A percentile compares a stretch with the other conserved stretches of the same genome.
Conservation (phyloP, 1,139 yeast genomes). For the Yamadazyma sp. region DNA sequence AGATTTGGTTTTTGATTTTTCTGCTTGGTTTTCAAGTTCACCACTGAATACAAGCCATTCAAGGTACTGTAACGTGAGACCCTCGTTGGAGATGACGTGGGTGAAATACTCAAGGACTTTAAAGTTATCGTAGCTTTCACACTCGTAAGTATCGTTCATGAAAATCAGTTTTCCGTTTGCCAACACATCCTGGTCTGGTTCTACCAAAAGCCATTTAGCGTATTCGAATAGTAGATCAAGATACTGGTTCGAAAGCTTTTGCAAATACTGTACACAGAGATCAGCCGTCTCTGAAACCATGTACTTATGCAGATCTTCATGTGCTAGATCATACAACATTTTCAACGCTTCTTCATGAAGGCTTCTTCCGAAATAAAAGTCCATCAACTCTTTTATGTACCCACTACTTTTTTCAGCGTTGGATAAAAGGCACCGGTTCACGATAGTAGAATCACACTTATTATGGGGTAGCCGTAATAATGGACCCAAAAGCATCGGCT, state of each 20-base stretch:
- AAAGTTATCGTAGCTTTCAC: slow-evolving; percentile 56
- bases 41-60: slow-evolving; percentile 53
- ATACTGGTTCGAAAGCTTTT: slow-evolving; percentile 52
- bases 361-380: slow-evolving; percentile 67
- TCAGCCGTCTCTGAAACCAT: slow-evolving; percentile 40
- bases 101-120: slow-evolving; percentile 53
- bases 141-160: slow-evolving; percentile 63
- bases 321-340: slow-evolving; percentile 47
- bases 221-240: slow-evolving; percentile 60
- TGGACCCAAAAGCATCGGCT: slow-evolving; percentile 79
- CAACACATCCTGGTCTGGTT: slow-evolving; percentile 24
- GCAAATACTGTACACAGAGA: slow-evolving; percentile 64
- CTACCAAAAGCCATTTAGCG: slow-evolving; percentile 53
- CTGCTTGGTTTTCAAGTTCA: slow-evolving; percentile 43
- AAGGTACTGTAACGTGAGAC: slow-evolving; percentile 53
- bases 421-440: slow-evolving; percentile 50
- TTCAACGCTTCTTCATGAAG: slow-evolving; percentile 69
- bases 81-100: slow-evolving; percentile 22
- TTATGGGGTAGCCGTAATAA: slow-evolving; percentile 72
- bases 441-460: slow-evolving; percentile 66
- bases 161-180: slow-evolving; percentile 54
- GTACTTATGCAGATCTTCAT: slow-evolving; percentile 18
- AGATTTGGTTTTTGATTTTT: slow-evolving; percentile 26
- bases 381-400: slow-evolving; percentile 69
- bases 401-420: slow-evolving; percentile 35